Conservation (phyloP, 768 basidiomycete species). For the Crepidotus variabilis region DNA sequence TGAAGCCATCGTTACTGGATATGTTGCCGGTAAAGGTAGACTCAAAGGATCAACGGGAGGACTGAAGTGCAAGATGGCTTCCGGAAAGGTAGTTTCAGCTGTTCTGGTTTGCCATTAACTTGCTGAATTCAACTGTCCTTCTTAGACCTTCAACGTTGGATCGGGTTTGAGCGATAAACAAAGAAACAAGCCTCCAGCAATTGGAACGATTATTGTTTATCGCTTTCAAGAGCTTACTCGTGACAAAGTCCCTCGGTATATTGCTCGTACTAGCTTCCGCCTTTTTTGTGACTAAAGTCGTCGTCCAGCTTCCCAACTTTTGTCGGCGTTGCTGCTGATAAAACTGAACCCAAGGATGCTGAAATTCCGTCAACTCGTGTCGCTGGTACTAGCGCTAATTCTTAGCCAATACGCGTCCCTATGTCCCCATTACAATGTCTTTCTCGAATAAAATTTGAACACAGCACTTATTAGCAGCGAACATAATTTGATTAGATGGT, state of each 20-base stretch:
- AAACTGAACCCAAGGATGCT: conserved; percentile 52
- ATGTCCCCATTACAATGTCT: too few relatives aligned
- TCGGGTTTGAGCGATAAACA: conserved; percentile 52
- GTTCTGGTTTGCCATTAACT: not conserved
- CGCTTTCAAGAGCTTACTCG: conserved; percentile 58
- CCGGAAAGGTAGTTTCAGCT: conserved; percentile 45
- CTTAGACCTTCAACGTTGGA: conserved; percentile 53
- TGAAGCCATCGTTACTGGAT: conserved; percentile 56
- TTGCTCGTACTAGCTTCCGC: not conserved
- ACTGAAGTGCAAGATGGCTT: conserved; percentile 55
- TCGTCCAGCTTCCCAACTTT: conserved; percentile 49
- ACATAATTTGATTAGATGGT: too few relatives aligned
- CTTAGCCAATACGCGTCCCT: too few relatives aligned
- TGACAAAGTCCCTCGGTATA: conserved; percentile 53
- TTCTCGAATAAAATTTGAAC: too few relatives aligned
- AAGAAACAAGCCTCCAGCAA: conserved; percentile 48
- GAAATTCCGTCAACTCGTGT: conserved; percentile 27
- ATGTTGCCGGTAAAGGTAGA: conserved; percentile 49
- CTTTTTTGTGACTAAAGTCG: not conserved
- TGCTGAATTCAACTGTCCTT: not conserved
- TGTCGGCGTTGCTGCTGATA: conserved; percentile 49
- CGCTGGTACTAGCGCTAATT: not conserved
- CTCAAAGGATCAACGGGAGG: conserved; percentile 46
- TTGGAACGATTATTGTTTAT: conserved; percentile 54
- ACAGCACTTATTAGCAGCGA: too few relatives aligned